Evolutionary conservation across 2,329 filamentous ascomycete species (phyloP), one percentile per base, ranked within the genome.

Genomic region (Exutisphaerella laricina): DNA sequence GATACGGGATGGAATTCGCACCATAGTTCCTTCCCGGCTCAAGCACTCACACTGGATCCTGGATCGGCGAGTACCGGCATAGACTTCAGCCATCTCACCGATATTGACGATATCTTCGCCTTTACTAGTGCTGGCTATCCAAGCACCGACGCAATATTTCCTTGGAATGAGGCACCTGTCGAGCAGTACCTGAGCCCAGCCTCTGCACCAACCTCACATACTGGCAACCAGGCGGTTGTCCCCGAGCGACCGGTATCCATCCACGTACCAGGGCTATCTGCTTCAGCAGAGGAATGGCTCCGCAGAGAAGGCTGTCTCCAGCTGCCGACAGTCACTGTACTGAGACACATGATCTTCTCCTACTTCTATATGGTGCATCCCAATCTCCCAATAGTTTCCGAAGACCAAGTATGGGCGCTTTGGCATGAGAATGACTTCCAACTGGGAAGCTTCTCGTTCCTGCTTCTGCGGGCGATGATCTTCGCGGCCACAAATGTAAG

Each of bases 341-440:
- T 50, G 7, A 42, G 44, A 29, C 31, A 41, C 13, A 48, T 53
- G 39, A 46, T 53, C 38, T 39, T 37, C 6, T 39, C 43, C 22
- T 53, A 53, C 40, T 53, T 50, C 31, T 42, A 40, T 14, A 46
- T 46, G 45, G 43, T 53, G 10, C 50, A 53, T 32, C 50, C 50
- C 1, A 49, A 50, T 34, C 35, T 53, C 3, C 48, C 50, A 4
- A 39, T 50, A 12, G 45, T 53, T 10, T 22, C 43, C 3, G 50
- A 53, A 39, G 43, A 50, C 28, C 40, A 49, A 9, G 48, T 53
- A 26, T 53, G 50, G 50, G 20, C 50, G 4, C 34, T 48, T 8
- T 53, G 50, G 50, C 20, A 42, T 21, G 48, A 45, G 5, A 41
- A 41, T 5, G 40, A 43, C 13, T 50, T 53, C 17, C 35, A 43